phyloP scores from a whole-genome alignment of 2,329 filamentous ascomycete genomes.

The Cladosporium austrohemisphaericum region DNA sequence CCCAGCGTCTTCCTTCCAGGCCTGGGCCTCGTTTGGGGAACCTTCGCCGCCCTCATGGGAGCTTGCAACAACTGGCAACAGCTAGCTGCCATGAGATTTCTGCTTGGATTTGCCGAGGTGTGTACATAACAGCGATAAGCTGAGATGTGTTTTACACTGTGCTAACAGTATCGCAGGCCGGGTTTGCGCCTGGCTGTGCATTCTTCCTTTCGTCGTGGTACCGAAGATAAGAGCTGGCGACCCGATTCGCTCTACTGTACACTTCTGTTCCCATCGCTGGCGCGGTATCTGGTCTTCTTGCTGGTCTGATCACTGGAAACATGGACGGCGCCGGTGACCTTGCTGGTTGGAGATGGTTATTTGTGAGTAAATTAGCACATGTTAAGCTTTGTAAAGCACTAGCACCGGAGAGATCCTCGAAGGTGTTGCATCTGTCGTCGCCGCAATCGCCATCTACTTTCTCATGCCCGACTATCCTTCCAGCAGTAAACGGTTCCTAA shows the following conservation, averaged over 20 bases:
- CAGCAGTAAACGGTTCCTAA: constrained; percentile 1
- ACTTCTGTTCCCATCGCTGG: constrained; percentile 48
- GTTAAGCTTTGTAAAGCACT: neutral
- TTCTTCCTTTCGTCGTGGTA: constrained; percentile 66
- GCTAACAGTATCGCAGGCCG: constrained; percentile 51
- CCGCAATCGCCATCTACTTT: neutral
- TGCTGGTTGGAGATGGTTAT: constrained; percentile 54
- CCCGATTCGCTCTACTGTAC: constrained; percentile 51
- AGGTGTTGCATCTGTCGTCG: neutral
- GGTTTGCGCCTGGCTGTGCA: constrained; percentile 54
- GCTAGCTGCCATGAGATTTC: constrained; percentile 53
- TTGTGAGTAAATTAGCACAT: constrained; percentile 21
- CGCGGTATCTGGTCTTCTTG: constrained; percentile 53
- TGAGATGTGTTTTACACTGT: no score
- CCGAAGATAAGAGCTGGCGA: constrained; percentile 25
- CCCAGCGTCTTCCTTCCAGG: constrained; percentile 32
- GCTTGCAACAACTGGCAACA: constrained; percentile 53
- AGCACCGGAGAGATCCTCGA: constrained; percentile 7
- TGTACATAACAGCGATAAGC: neutral
- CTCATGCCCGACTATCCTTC: constrained; percentile 9
- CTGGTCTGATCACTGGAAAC: constrained; percentile 59
- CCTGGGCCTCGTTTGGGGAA: constrained; percentile 55
- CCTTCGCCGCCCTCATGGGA: constrained; percentile 60
- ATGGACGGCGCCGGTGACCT: constrained; percentile 58
- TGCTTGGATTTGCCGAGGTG: constrained; percentile 54